A percentile compares a stretch with the other conserved stretches of the same genome.
Conservation (phyloP, 805 yeast genomes). For the Metschnikowia vanudenii region DNA sequence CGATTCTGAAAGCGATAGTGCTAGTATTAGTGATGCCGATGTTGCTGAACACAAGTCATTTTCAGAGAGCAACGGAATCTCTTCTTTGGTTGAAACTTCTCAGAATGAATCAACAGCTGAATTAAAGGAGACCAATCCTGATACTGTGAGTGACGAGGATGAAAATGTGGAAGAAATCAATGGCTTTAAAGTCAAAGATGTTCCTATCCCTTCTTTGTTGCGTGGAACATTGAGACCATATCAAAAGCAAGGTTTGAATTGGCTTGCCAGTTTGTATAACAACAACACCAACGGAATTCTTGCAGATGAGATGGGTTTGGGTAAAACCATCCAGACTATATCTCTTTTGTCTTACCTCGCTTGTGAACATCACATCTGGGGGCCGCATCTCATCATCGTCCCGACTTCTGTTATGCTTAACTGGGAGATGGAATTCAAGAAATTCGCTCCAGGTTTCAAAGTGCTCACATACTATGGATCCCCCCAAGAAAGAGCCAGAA, state of each 20-base stretch:
- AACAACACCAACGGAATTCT: conserved; percentile 93
- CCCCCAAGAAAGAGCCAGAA: conserved; percentile 94
- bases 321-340: conserved; percentile 95
- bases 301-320: conserved; percentile 99
- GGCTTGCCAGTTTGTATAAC: conserved; percentile 93
- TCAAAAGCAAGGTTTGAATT: conserved; percentile 93
- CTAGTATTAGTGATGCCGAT: conserved; percentile 3
- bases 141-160: conserved; percentile 10
- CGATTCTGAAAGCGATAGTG: conserved; percentile 15
- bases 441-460: conserved; percentile 97
- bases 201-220: conserved; percentile 71
- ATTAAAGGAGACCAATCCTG: background rate
- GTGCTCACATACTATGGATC: conserved; percentile 94
- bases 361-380: conserved; percentile 93
- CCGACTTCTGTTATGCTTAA: conserved; percentile 97
- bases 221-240: conserved; percentile 85
- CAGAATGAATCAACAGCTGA: background rate
- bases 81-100: conserved; percentile 3
- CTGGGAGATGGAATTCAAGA: conserved; percentile 99
- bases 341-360: conserved; percentile 84
- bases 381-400: conserved; percentile 94
- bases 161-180: conserved; percentile 36
- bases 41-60: background rate
- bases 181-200: conserved; percentile 52
- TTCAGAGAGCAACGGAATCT: background rate